phyloP scores from a whole-genome alignment of 805 yeast species.

The Candida dajiaensis region DNA sequence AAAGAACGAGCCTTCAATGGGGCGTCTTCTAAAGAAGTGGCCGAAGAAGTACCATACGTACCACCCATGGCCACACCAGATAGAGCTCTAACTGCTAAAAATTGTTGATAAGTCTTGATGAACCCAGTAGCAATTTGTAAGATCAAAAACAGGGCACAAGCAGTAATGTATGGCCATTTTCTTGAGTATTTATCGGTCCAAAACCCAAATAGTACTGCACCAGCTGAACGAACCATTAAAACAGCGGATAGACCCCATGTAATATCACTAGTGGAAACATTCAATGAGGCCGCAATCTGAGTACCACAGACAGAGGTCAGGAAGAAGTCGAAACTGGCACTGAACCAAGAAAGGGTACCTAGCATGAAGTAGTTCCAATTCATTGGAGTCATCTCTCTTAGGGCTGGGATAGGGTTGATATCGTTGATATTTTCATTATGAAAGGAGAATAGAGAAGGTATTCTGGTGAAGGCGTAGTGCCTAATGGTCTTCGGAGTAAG shows the following conservation, averaged over 20 bases:
- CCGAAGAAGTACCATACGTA: conserved; percentile 38
- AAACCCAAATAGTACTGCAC: conserved; percentile 62
- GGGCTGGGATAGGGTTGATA: conserved; percentile 39
- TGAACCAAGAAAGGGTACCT: conserved; percentile 63
- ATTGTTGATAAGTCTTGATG: conserved; percentile 48
- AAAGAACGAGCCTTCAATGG: conserved; percentile 58
- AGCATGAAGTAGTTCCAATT: conserved; percentile 55
- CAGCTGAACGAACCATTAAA: conserved; percentile 65
- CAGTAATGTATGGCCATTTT: conserved; percentile 58
- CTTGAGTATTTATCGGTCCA: conserved; percentile 61
- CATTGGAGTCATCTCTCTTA: conserved; percentile 29
- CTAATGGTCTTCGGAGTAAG: conserved; percentile 4
- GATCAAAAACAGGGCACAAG: conserved; percentile 44
- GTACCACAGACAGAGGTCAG: conserved; percentile 54
- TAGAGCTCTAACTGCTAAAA: conserved; percentile 55
- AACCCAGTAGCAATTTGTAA: conserved; percentile 66
- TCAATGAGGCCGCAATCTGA: conserved; percentile 44
- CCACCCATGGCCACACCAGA: conserved; percentile 57
- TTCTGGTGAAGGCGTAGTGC: conserved; percentile 19
- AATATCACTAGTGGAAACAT: conserved; percentile 40
- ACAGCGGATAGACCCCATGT: conserved; percentile 75
- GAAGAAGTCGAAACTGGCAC: conserved; percentile 72
- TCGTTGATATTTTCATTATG: conserved; percentile 18
- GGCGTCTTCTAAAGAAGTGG: conserved; percentile 53
- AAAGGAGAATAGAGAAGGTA: conserved; percentile 20